Base-by-base conservation (phyloP, 2,329 filamentous ascomycete genomes). In the Penicillium thymicola region DNA sequence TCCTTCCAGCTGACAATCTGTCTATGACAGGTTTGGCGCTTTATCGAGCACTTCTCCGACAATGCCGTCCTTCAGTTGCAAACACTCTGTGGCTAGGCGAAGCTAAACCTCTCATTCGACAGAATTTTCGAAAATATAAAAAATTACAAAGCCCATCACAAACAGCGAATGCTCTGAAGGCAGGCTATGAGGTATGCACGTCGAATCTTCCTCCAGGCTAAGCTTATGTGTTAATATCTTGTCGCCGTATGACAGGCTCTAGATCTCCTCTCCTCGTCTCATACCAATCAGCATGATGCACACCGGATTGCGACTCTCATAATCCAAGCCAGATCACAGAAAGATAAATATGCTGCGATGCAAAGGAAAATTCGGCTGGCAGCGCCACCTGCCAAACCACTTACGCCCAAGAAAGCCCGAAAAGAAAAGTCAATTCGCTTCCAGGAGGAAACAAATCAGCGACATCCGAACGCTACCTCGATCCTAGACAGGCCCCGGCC, bases 11-110 rank as follows among this genome's bases (percentile, higher is more conserved):
- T 55, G 25, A 45, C 47, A 55, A 38, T 18, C 18, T 14, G 16
- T 11, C 42, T 36, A 28, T 28, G 7, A 21, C 45, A 79, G 77
- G 76, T 59, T 64, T 77, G 60, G 72, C 76, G 37, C 73, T 79
- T 25, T 79, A 78, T 60, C 71, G 75, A 63, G 73, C 75, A 41
- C 75, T 79, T 49, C 71, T 79, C 49, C 71, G 72, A 62, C 74
- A 76, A 71, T 76, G 73, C 62, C 59, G 64, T 37, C 65, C 65
- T 57, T 58, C 76, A 45, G 63, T 67, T n/a, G 49, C 48, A 28
- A 63, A 53, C 21, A 58, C 62, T 25, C 52, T 59, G 18, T 67
- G 64, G 59, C 65, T 63, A 23, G 49, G 42, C 46, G 65, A 63
- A 41, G 67, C 65, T 50, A 70, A 65, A 51, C 59, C 51, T 2